Conservation (phyloP, 2,329 filamentous ascomycete genomes). For the Curvularia eragrostidis region DNA sequence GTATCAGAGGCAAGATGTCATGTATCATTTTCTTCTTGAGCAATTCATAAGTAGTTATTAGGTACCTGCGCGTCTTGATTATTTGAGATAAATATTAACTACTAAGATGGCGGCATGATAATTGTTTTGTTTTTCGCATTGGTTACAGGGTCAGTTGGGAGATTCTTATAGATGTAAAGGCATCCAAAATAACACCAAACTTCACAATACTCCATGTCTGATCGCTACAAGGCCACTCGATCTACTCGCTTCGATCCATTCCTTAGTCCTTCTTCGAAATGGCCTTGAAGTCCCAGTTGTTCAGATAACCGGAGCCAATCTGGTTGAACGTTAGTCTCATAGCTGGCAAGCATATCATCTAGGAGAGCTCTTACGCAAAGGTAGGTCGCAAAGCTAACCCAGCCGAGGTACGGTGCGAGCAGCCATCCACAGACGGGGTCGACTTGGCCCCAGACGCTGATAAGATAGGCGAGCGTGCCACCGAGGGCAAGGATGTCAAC, state of each 20-base stretch:
- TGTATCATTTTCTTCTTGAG: no score
- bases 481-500: conserved; percentile 78
- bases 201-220: neutral
- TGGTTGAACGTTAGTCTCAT: conserved; percentile 26
- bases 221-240: neutral
- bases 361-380: conserved; percentile 62
- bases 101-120: neutral
- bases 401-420: conserved; percentile 81
- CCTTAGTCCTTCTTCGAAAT: conserved; percentile 34
- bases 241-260: neutral
- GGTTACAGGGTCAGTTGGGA: neutral
- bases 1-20: neutral
- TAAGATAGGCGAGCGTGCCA: conserved; percentile 71
- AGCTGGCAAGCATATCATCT: neutral
- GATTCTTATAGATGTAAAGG: neutral
- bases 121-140: neutral
- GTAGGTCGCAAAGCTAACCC: conserved; percentile 89
- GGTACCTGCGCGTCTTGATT: neutral
- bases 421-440: conserved; percentile 76
- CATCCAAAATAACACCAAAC: neutral
- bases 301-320: conserved; percentile 49
- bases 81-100: neutral
- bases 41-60: neutral
- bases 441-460: conserved; percentile 76
- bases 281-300: conserved; percentile 49